Conservation (phyloP, 169 alveolate species). For the Cryptosporidium ubiquitum region DNA sequence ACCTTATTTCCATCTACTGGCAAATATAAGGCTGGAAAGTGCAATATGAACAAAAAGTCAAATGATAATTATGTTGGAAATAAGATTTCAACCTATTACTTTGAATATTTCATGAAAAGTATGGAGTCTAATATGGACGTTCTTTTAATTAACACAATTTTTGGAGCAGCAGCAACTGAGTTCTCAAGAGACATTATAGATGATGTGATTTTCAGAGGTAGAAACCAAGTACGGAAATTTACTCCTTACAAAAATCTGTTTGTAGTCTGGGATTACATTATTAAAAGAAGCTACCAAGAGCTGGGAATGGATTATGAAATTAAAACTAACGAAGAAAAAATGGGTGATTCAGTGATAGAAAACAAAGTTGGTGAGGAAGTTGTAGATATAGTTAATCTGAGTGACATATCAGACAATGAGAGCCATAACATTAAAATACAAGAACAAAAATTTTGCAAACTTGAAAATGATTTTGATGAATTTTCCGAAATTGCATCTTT, state of each 20-base stretch:
- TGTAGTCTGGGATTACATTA: constrained; percentile 49
- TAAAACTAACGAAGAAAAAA: background rate
- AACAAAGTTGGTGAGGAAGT: constrained; percentile 51
- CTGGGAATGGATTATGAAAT: constrained; percentile 48
- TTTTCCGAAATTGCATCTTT: constrained; percentile 32
- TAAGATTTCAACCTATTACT: constrained; percentile 6
- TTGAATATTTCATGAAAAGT: constrained; percentile 52
- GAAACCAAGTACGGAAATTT: constrained; percentile 32
- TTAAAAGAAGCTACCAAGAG: constrained; percentile 63
- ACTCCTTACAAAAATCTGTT: constrained; percentile 41
- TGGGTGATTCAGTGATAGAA: constrained; percentile 9
- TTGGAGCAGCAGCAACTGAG: constrained; percentile 75
- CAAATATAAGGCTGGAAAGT: constrained; percentile 39
- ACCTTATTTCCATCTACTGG: constrained; percentile 18
- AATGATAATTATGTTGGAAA: constrained; percentile 24
- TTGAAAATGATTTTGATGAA: constrained; percentile 49
- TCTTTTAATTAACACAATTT: constrained; percentile 31
- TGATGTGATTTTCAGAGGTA: constrained; percentile 48
- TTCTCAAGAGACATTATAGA: constrained; percentile 63
- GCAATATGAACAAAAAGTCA: constrained; percentile 37
- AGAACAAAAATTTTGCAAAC: background rate
- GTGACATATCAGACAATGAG: constrained; percentile 39
- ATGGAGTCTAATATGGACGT: constrained; percentile 72
- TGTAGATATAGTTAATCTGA: background rate
- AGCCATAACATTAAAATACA: constrained; percentile 10